Evolutionary conservation across 2,329 filamentous ascomycete species (phyloP), one percentile per base, ranked within the genome.

Genomic region (Colletotrichum sp.): DNA sequence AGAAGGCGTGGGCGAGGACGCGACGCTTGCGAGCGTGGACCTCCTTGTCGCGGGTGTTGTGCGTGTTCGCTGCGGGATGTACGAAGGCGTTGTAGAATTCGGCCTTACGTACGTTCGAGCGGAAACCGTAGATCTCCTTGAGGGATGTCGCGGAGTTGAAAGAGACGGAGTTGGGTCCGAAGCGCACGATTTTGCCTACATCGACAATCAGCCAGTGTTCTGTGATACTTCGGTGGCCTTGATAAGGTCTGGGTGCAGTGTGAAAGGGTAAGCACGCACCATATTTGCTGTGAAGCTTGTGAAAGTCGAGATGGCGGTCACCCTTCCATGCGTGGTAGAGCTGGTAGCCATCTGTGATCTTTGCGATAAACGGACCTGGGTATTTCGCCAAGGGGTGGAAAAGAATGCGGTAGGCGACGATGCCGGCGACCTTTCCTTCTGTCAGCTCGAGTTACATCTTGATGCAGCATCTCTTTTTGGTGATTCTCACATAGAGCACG

Each of bases 291-390:
- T 98, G 95, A 79, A 93, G 88, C 34, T 90, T 88, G 86, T 92
- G 92, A 80, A 95, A 93, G 81, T 94, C 92, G 22, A 96, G 89
- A 81, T 96, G 94, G 2, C 94, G 90, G 79, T 94, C 92, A 68
- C 94, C 95, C 80, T 91, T 93, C 84, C 92, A 94, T 64, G 94
- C 93, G 79, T 95, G 92, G 83, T 95, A 96, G 34, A 94, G 89
- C 82, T 93, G 91, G 80, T 93, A 90, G 78, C 86, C 90, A 79
- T 92, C 89, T n/a, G 92, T 92, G 79, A 93, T 83, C 80, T 91
- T 93, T 73, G 91, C 92, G 57, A 93, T 81, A 64, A 93, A 84
- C 0, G 93, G 93, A 2, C 92, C 93, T 2, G 92, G 93, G 78
- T 93, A 93, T 74, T 90, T 91, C 22, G 92, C 89, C 12, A 94